Evolutionary conservation across 306 rosid species (phyloP), one percentile per base, ranked within the genome.

Genomic region (Nissolia schottii): DNA sequence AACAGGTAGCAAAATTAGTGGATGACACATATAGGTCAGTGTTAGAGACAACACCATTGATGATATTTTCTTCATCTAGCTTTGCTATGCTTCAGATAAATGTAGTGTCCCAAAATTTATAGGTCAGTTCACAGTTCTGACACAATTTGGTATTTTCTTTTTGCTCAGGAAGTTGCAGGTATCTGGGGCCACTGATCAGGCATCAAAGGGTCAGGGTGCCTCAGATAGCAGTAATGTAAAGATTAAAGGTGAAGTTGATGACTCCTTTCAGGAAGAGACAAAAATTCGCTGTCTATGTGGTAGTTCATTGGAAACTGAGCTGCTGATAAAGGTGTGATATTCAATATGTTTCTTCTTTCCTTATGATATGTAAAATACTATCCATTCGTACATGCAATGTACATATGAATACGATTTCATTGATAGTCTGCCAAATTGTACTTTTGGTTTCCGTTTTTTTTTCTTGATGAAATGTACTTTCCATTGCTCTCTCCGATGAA

Each of bases 1-100:
- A 88, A 48, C 92, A 82, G 50, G 93, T 91, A 80, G 97, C 92
- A 51, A 91, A 95, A 67, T 87, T 95, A 58, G 99, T 95, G 50
- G 99, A 91, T 80, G 97, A 91, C 81, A 89, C 87, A 13, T 89
- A 85, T 50, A 95, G 99, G 99, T 95, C 74, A 82, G 97, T 86
- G 60, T 80, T 54, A 51, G 35, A 46, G 28, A 60, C 34, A 14
- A 31, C 35, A 7, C 24, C 25, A 57, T 58, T 35, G 64, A 24
- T 51, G 70, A 41, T 34, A 3, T 45, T 22, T 35, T 15, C 51
- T 29, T 72, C 71, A 67, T 35, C 28, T 64, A 59, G 23, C 46
- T 74, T 61, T 70, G 50, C 1, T 20, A 29, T 78, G 74, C 70
- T 64, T 64, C 43, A 5, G 67, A 49, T 70, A 10, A 16, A 23